Base-by-base conservation (phyloP, 176 grass and related monocot species). In the Chrysopogon serrulatus region DNA sequence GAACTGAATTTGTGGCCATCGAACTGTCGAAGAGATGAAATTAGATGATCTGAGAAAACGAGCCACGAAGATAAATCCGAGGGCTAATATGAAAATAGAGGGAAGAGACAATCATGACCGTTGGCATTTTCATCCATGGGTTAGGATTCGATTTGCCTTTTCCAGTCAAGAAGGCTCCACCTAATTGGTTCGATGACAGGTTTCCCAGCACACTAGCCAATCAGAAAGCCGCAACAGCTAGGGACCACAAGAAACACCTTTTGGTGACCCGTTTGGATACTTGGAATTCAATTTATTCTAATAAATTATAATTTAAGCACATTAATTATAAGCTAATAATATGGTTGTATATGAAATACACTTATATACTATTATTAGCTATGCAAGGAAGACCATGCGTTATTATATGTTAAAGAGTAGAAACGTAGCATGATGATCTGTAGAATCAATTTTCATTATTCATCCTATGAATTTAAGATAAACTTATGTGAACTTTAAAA, bases 161-260 rank as follows among this genome's bases (percentile, higher is more conserved):
- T 31, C 24, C 39, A 2, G 36, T 64, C 12, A 21, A 57, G 79
- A 30, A 62, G 71, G 34, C 40, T 33, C 42, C 59, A 44, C 32
- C 44, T 79, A 37, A 84, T 84, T 84, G 75, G 87, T 26, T 49
- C 30, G 39, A 45, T 84, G 87, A 84, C 87, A 79, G 60, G 63
- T 68, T 39, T 81, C 53, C 59, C 63, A 19, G 76, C 30, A 18
- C 45, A 68, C 32, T 45, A 59, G 31, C 82, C 69, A 80, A 84
- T 84, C 45, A 84, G 81, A 74, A 74, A 34, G 23, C 26, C 3
- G 6, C 48, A 60, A 9, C 37, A 21, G 37, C 42, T 49, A 17
- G 19, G 19, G 42, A 15, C 31, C 73, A 51, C 39, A 62, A 0
- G 19, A 71, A 65, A 59, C 71, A 73, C 24, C 59, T 2, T 2